Evolutionary conservation across 495 filamentous ascomycete genomes (phyloP), one percentile per base, ranked within the genome.

Genomic region (Xylaria venustula): DNA sequence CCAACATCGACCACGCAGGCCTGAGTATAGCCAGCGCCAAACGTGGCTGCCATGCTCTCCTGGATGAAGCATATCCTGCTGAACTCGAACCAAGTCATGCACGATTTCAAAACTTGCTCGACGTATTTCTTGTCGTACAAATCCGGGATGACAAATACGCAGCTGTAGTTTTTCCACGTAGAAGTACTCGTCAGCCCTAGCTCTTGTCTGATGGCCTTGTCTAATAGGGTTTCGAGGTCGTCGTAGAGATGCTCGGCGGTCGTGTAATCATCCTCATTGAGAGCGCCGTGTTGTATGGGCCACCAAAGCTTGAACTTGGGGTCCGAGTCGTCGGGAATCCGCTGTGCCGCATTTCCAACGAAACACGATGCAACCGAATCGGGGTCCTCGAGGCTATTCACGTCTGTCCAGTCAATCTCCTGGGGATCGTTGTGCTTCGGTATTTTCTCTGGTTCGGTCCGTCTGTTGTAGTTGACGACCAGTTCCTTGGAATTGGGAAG

Each of bases 1-100:
- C 94, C 94, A 42, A 98, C 89, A 71, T 98, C 94, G 5, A 98
- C 93, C 57, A 98, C 91, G 69, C 95, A 98, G 17, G 90, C 90
- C 42, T 85, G 90, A 5, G 91, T 92, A 66, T 92, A 96, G 1
- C 95, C 94, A 12, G 93, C 95, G n/a, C 94, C 94, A 70, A 95
- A 98, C 0, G 91, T 92, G 17, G 93, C 95, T 3, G 92, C 92
- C 61, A 97, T 80, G 59, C 91, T 95, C 75, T 98, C 94, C 64
- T 98, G 94, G 48, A 97, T 92, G 65, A 98, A 94, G 69, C 89
- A 93, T 45, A 96, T 86, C 34, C 88, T 87, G 54, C 85, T 86
- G 67, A 98, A 96, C 25, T 90, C 86, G 68, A 97, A 92, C 68
- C 94, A 90, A 37, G 87, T 89, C 75, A 98, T 85, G 52, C 94